Evolutionary conservation across 352 stramenopile genomes (phyloP).

Genomic region (Phytophthora hibernalis): DNA sequence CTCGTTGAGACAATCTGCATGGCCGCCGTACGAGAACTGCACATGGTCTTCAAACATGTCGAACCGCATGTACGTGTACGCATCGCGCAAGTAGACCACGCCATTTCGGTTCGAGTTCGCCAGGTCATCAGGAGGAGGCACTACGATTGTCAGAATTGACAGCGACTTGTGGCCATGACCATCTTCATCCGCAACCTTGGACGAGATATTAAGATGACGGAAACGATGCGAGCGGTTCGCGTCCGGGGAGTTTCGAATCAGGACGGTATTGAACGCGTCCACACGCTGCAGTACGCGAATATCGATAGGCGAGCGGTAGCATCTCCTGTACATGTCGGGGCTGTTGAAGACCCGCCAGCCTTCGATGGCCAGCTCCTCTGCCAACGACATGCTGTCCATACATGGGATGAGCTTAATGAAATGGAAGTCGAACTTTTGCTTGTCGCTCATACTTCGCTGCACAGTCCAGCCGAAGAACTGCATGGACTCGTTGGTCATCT

Average conservation of each 20-base stretch:
- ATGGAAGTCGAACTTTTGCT: constrained; percentile 47
- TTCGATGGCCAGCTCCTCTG: constrained; percentile 28
- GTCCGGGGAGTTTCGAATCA: constrained; percentile 51
- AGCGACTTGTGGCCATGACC: constrained; percentile 33
- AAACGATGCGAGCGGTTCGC: constrained; percentile 42
- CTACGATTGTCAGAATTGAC: constrained; percentile 42
- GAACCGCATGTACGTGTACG: constrained; percentile 58
- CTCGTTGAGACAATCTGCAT: constrained; percentile 45
- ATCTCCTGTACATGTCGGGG: constrained; percentile 40
- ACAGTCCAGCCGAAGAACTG: constrained; percentile 54
- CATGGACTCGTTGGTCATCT: constrained; percentile 22
- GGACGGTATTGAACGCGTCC: constrained; percentile 41
- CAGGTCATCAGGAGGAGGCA: constrained; percentile 35
- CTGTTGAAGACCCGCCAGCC: constrained; percentile 51
- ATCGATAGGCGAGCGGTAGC: constrained; percentile 49
- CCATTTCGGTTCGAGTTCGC: constrained; percentile 38
- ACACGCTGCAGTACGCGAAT: constrained; percentile 50
- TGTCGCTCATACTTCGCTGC: constrained; percentile 39
- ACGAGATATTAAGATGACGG: constrained; percentile 46
- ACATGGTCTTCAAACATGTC: constrained; percentile 43
- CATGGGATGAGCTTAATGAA: constrained; percentile 44
- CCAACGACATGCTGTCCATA: constrained; percentile 28
- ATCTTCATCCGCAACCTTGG: constrained; percentile 44
- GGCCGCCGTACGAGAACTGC: constrained; percentile 51
- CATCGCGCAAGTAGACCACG: constrained; percentile 47